Conservation (phyloP, 2,329 filamentous ascomycete genomes). For the Penicillium janthinellum region DNA sequence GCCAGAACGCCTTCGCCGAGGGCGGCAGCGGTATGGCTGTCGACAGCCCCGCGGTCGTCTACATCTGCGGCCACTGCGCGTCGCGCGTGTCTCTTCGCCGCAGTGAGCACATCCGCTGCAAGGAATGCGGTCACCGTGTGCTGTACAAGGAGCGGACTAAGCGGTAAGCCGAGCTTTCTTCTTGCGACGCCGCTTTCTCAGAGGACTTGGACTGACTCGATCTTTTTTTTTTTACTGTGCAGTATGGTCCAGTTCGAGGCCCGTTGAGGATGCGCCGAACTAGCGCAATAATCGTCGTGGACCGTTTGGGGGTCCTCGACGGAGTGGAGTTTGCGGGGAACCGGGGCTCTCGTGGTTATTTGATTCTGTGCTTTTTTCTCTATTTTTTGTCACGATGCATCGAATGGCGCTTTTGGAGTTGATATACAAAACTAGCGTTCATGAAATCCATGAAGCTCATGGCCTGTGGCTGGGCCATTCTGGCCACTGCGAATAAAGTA, state of each 20-base stretch:
- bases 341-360: background rate
- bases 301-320: background rate
- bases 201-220: constrained; percentile 16
- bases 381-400: constrained; percentile 33
- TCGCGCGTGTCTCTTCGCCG: constrained; percentile 73
- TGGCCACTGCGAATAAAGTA: background rate
- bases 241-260: constrained; percentile 99
- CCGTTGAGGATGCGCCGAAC: constrained; percentile 55
- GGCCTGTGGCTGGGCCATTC: background rate
- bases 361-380: constrained; percentile 10
- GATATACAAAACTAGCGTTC: constrained; percentile 9
- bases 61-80: constrained; percentile 83
- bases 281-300: background rate
- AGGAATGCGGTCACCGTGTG: constrained; percentile 91
- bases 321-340: constrained; percentile 17
- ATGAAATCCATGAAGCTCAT: constrained; percentile 9
- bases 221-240: constrained; percentile 14
- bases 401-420: constrained; percentile 37
- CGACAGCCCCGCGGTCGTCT: constrained; percentile 63
- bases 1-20: constrained; percentile 45
- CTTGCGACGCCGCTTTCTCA: background rate
- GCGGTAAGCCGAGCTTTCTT: constrained; percentile 63
- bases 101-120: constrained; percentile 81
- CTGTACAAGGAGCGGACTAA: constrained; percentile 98
- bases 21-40: constrained; percentile 43